Percentiles rank a stretch among this genome's conserved stretches.
These are phyloP conservation scores for Fragaria vesca DNA, from an alignment of 306 rosid genomes.

Conservation along the genomic window DNA sequence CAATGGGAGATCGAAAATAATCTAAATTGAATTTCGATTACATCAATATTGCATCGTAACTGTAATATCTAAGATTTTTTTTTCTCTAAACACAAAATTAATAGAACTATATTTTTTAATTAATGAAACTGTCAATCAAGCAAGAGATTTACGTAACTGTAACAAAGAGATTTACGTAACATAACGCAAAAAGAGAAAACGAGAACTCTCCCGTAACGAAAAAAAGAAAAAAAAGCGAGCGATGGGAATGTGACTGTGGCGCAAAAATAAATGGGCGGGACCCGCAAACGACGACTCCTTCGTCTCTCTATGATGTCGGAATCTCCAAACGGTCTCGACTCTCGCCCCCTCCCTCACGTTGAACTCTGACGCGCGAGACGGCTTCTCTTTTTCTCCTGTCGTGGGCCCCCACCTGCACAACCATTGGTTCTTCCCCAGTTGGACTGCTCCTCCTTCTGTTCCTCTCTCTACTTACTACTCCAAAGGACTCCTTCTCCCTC, in stretches of 20 bases:
- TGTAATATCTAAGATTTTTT: too few relatives aligned
- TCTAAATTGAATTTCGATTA: too few relatives aligned
- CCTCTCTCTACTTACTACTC: neutral
- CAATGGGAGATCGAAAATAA: too few relatives aligned
- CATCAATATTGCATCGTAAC: too few relatives aligned
- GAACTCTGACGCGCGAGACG: neutral
- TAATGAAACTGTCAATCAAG: too few relatives aligned
- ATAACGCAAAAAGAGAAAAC: neutral
- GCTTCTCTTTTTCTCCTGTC: neutral
- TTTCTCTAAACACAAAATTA: too few relatives aligned
- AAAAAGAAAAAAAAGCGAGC: neutral
- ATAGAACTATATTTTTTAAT: too few relatives aligned
- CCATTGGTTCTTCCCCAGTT: neutral
- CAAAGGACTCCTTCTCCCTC: neutral
- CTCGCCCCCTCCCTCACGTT: neutral
- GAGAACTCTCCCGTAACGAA: neutral
- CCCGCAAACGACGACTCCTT: neutral
- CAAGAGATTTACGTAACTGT: too few relatives aligned
- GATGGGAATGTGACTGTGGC: conserved; percentile 22
- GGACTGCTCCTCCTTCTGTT: neutral
- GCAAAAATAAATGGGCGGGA: conserved; percentile 23
- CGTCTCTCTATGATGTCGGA: neutral
- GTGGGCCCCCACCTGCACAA: conserved; percentile 2
- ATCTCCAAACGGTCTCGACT: neutral
- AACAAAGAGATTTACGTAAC: neutral